Conservation (phyloP, 2,329 filamentous ascomycete genomes). For the Penicillium sclerotigenum region DNA sequence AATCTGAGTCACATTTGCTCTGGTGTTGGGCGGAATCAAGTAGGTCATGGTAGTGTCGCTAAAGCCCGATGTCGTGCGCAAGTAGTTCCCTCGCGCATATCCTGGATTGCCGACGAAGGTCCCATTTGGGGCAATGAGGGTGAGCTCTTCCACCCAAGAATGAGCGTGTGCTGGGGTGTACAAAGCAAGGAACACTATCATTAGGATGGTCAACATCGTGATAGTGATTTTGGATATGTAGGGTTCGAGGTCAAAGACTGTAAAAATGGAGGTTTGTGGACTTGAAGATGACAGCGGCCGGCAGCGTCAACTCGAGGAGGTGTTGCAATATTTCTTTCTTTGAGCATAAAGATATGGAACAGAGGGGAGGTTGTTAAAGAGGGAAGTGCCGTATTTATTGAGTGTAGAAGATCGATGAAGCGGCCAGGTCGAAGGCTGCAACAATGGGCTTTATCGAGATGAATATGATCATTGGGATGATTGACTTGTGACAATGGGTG, state of each 20-base stretch:
- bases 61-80: constrained; percentile 56
- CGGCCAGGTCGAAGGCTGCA: background rate
- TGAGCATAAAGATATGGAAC: background rate
- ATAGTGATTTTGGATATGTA: background rate
- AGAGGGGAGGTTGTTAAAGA: background rate
- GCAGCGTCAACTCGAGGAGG: constrained; percentile 5
- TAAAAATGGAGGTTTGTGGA: background rate
- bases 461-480: background rate
- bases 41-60: constrained; percentile 59
- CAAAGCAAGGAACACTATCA: constrained; percentile 24
- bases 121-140: constrained; percentile 68
- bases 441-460: constrained; percentile 6
- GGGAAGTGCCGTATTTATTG: constrained; percentile 1
- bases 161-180: constrained; percentile 53
- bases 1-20: constrained; percentile 49
- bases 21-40: constrained; percentile 58
- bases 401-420: background rate
- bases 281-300: constrained; percentile 7
- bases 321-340: background rate
- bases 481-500: background rate
- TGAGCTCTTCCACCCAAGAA: constrained; percentile 78
- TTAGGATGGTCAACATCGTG: constrained; percentile 5
- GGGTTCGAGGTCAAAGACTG: constrained; percentile 1
- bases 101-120: constrained; percentile 68
- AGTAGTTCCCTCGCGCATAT: constrained; percentile 68